Evolutionary conservation across 83 land plant genomes (phyloP), one percentile per base, ranked within the genome.

Genomic region (Larix sibirica): DNA sequence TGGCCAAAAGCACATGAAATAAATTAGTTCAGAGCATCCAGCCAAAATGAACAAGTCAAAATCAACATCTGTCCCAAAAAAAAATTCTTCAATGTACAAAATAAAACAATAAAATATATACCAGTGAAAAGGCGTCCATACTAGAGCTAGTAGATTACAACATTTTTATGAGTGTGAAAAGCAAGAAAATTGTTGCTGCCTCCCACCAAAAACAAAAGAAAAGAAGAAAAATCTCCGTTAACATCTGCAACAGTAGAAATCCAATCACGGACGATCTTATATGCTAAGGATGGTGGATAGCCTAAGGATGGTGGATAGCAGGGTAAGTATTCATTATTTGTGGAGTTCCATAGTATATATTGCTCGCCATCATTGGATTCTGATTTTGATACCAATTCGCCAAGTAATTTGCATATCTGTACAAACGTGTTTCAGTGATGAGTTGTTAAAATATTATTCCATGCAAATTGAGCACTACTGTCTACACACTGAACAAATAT

Each of bases 331-430:
- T 73, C 3, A 73, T 73, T 42, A 73, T 73, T 42, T 73, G 77
- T 42, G 40, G 77, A 42, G 77, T 23, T 8, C 77, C 77, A 42
- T 73, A 73, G 56, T 73, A 73, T 42, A 38, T 23, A 40, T 71
- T 71, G 76, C 76, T 42, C 42, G 76, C 23, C 76, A 71, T 71
- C 76, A 71, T 71, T 9, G 76, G 76, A 71, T 71, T 71, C 42
- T 71, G 76, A 71, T 71, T 71, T 2, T 44, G 76, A 38, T 71
- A 71, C 76, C 76, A 71, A 71, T 71, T 71, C n/a, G 76, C 76
- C 76, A 71, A 71, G 76, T 71, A 71, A 23, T 38, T 71, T 6
- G 76, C 76, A 71, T 71, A 71, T 42, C 76, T 71, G 76, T 47
- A 71, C 12, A 71, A 40, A 38, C 26, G 18, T 38, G 7, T 20